Conservation (phyloP, 305 asterid genomes). For the Fraxinus angustifolia region DNA sequence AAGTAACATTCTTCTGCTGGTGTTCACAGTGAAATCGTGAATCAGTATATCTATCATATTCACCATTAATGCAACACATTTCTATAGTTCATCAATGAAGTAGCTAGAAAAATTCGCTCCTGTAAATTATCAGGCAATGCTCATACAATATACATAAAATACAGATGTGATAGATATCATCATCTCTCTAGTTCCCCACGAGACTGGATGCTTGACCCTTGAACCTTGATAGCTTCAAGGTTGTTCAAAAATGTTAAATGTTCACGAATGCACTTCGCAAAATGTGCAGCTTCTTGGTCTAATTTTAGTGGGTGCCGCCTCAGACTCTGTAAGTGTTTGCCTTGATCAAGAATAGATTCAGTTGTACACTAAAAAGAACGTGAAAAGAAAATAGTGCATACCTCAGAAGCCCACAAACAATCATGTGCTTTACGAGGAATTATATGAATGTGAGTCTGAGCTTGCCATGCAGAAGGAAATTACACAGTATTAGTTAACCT, state of each 20-base stretch:
- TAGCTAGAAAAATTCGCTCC: not conserved
- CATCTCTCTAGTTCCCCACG: slow-evolving; percentile 33
- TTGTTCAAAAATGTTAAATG: slow-evolving; percentile 33
- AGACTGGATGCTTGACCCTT: slow-evolving; percentile 51
- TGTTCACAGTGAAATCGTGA: not conserved
- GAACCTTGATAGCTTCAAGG: slow-evolving; percentile 50
- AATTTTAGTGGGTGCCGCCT: slow-evolving; percentile 55
- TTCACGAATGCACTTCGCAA: slow-evolving; percentile 59
- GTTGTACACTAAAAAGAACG: not conserved
- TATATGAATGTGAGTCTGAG: slow-evolving; percentile 93
- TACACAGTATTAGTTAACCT: slow-evolving; percentile 20
- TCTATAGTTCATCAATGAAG: not conserved
- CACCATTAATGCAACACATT: not conserved
- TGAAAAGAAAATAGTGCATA: slow-evolving; percentile 10
- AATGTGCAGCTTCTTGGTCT: slow-evolving; percentile 62
- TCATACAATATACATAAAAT: slow-evolving; percentile 13
- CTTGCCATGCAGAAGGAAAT: slow-evolving; percentile 29
- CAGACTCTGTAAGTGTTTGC: slow-evolving; percentile 42
- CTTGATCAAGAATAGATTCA: not conserved
- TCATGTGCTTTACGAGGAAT: slow-evolving; percentile 81
- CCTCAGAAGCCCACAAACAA: slow-evolving; percentile 94
- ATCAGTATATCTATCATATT: not conserved
- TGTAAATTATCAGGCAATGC: not conserved
- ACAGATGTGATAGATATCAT: slow-evolving; percentile 7
- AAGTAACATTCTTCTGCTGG: not conserved